Evolutionary conservation across 202 grass and related monocot species (phyloP).

Genomic region (Musa balbisiana): DNA sequence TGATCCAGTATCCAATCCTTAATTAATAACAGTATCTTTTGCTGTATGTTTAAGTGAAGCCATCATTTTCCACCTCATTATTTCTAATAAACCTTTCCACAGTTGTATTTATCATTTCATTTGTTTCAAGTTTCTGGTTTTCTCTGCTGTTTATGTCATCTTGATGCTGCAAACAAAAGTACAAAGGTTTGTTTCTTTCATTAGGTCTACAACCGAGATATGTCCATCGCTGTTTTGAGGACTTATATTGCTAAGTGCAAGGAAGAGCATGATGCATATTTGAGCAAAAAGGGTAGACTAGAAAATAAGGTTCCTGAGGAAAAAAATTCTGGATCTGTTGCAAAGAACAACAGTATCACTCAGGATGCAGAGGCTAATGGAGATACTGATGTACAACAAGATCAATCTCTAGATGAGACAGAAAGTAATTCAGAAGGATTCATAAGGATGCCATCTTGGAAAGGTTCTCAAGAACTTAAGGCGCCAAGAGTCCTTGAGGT

Average conservation of each 20-base stretch:
- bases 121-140: neutral
- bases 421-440: slow-evolving; percentile 34
- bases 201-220: slow-evolving; percentile 5
- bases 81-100: neutral
- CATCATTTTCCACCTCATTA: neutral
- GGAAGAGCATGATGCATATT: slow-evolving; percentile 7
- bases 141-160: neutral
- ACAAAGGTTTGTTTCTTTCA: neutral
- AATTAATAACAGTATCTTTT: too few relatives aligned
- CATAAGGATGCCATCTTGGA: slow-evolving; percentile 38
- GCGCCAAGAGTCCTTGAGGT: slow-evolving; percentile 84
- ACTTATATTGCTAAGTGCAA: slow-evolving; percentile 1
- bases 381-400: slow-evolving; percentile 23
- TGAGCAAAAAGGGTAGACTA: slow-evolving; percentile 41
- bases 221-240: neutral
- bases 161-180: neutral
- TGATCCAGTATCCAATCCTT: too few relatives aligned
- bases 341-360: slow-evolving; percentile 27
- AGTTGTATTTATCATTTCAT: neutral
- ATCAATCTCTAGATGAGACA: slow-evolving; percentile 34
- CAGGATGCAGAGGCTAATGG: slow-evolving; percentile 29
- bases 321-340: slow-evolving; percentile 31
- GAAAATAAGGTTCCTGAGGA: slow-evolving; percentile 29
- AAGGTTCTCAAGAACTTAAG: slow-evolving; percentile 54
- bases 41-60: too few relatives aligned